Percentiles rank a stretch among this genome's conserved stretches.
phyloP scores from a whole-genome alignment of 1,284 basidiomycete genomes.

The Papiliotrema fonsecae region DNA sequence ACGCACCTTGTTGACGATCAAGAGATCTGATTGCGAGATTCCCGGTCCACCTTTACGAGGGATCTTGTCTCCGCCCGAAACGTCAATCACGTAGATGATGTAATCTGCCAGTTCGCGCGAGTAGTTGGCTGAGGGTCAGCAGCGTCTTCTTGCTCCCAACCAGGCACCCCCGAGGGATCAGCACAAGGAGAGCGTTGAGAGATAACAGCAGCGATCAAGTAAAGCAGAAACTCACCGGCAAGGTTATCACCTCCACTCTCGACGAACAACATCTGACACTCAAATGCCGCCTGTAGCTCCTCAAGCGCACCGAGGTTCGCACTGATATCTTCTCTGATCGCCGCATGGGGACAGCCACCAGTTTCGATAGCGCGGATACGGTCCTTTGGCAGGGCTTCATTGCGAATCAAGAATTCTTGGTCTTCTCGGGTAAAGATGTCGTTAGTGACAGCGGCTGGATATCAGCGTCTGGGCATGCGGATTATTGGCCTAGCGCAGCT shows the following conservation, averaged over 20 bases:
- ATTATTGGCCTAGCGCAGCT: too few species aligned
- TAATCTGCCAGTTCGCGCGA: slow-evolving; percentile 94
- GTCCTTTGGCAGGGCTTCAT: slow-evolving; percentile 75
- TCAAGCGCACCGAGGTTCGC: slow-evolving; percentile 95
- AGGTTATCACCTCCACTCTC: slow-evolving; percentile 96
- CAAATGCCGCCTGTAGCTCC: slow-evolving; percentile 85
- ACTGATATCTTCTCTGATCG: slow-evolving; percentile 94
- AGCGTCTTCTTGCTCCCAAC: not conserved
- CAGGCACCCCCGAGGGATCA: not conserved
- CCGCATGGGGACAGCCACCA: slow-evolving; percentile 88
- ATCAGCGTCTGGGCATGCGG: not conserved
- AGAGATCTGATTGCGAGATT: slow-evolving; percentile 81
- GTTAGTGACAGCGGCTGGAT: slow-evolving; percentile 81
- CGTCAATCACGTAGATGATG: slow-evolving; percentile 82
- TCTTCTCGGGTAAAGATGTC: slow-evolving; percentile 98
- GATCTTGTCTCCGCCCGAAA: slow-evolving; percentile 91
- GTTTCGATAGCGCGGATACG: slow-evolving; percentile 97
- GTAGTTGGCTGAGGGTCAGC: slow-evolving; percentile 67
- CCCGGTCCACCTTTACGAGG: slow-evolving; percentile 96
- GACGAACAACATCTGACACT: slow-evolving; percentile 80
- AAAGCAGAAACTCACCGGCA: slow-evolving; percentile 47
- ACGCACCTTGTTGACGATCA: slow-evolving; percentile 88
- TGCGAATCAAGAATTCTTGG: slow-evolving; percentile 92
- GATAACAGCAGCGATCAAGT: not conserved
- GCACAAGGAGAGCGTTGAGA: not conserved